These are phyloP conservation scores for Wolfiporia cocos DNA, from an alignment of 1,284 basidiomycete genomes.

Conservation along the genomic window DNA sequence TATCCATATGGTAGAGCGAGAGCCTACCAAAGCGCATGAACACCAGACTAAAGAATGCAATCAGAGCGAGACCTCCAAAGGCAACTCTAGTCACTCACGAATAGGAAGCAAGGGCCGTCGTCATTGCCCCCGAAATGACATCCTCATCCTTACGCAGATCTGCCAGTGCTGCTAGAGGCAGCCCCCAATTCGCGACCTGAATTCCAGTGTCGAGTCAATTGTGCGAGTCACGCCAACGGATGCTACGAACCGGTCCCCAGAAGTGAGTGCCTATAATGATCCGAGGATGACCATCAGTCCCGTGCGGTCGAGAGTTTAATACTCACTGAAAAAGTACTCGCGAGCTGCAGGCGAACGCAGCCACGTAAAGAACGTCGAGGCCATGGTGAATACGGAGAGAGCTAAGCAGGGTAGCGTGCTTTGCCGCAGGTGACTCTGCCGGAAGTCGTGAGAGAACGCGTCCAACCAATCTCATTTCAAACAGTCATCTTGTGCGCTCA, in stretches of 20 bases:
- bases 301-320: too few species aligned
- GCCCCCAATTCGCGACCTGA: constrained; percentile 95
- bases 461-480: too few species aligned
- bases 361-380: constrained; percentile 82
- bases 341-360: constrained; percentile 82
- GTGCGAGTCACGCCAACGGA: too few species aligned
- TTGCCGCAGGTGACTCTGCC: too few species aligned
- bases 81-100: constrained; percentile 62
- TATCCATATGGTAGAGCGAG: background rate
- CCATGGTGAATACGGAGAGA: constrained; percentile 41
- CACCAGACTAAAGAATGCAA: constrained; percentile 54
- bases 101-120: constrained; percentile 81
- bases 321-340: constrained; percentile 92
- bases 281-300: too few species aligned
- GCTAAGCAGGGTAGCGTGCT: background rate
- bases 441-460: too few species aligned
- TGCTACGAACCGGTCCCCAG: constrained; percentile 80
- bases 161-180: constrained; percentile 86
- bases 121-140: constrained; percentile 94
- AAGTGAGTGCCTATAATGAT: constrained; percentile 85
- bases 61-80: background rate
- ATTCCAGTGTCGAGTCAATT: too few species aligned
- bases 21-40: constrained; percentile 89
- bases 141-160: constrained; percentile 93
- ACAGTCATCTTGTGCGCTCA: too few species aligned